Evolutionary conservation across 2,329 filamentous ascomycete species (phyloP).

Genomic region (Monilinia fructigena): DNA sequence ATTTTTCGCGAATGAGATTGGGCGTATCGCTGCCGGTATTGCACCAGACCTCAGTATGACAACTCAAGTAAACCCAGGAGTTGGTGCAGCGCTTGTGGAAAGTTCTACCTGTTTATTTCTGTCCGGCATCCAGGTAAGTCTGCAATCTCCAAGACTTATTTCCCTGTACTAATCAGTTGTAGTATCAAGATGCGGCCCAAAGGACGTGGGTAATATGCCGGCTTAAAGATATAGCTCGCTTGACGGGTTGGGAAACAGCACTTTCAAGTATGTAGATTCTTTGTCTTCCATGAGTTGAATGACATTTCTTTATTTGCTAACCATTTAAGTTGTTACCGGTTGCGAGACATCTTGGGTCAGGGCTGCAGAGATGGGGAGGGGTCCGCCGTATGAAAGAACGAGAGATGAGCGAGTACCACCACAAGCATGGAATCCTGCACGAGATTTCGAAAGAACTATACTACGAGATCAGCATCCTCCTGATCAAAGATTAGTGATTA

Average conservation of each 20-base stretch:
- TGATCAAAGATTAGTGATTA: constrained; percentile 59
- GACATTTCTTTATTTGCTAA: constrained; percentile 1
- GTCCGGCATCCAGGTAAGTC: constrained; percentile 67
- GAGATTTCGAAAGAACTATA: constrained; percentile 48
- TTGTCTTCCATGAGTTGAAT: no score
- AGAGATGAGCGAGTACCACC: constrained; percentile 41
- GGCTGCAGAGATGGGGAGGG: constrained; percentile 68
- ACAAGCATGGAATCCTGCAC: constrained; percentile 50
- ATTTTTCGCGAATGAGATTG: constrained; percentile 69
- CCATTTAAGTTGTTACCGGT: constrained; percentile 61
- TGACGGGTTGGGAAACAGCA: constrained; percentile 87
- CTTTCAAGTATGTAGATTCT: constrained; percentile 51
- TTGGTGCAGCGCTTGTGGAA: constrained; percentile 81
- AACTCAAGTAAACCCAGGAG: constrained; percentile 67
- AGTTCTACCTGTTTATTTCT: constrained; percentile 82
- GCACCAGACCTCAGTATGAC: constrained; percentile 47
- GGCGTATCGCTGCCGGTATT: constrained; percentile 74
- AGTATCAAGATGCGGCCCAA: constrained; percentile 71
- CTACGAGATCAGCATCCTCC: constrained; percentile 47
- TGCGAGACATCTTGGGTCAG: constrained; percentile 84
- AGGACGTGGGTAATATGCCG: constrained; percentile 75
- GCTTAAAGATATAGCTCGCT: constrained; percentile 69
- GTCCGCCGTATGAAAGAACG: constrained; percentile 67
- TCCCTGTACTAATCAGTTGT: constrained; percentile 27
- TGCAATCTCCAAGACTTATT: neutral